Conservation (phyloP, 2,329 filamentous ascomycete species). For the Fusarium dimerum region DNA sequence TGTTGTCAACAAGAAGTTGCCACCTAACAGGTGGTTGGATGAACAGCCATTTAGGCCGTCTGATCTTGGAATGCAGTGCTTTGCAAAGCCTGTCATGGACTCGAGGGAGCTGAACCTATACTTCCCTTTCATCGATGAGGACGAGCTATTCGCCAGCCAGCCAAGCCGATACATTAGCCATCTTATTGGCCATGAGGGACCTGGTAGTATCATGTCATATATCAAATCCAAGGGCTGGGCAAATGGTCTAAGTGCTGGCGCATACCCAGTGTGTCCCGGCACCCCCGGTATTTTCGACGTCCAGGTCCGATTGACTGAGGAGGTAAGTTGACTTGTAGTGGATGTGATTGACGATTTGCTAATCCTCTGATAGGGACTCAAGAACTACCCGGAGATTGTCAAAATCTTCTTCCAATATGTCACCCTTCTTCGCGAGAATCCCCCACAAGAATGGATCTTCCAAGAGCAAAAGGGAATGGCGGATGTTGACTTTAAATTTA, state of each 20-base stretch:
- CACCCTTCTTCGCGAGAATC: slow-evolving; percentile 75
- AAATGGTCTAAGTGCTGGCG: slow-evolving; percentile 77
- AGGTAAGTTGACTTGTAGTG: slow-evolving; percentile 48
- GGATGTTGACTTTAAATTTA: slow-evolving; percentile 93
- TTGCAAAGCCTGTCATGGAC: slow-evolving; percentile 91
- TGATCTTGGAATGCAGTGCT: slow-evolving; percentile 67
- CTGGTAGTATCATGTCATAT: slow-evolving; percentile 87
- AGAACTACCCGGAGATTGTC: slow-evolving; percentile 78
- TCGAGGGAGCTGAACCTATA: slow-evolving; percentile 75
- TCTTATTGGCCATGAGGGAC: slow-evolving; percentile 88
- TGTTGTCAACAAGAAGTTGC: slow-evolving; percentile 79
- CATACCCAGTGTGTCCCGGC: slow-evolving; percentile 75
- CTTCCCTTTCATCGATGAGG: slow-evolving; percentile 86
- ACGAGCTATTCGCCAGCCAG: slow-evolving; percentile 74
- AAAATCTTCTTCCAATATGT: slow-evolving; percentile 92
- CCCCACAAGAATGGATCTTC: slow-evolving; percentile 90
- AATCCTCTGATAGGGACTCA: slow-evolving; percentile 55
- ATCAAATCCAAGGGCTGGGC: slow-evolving; percentile 91
- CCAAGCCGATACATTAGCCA: slow-evolving; percentile 86
- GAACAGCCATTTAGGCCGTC: slow-evolving; percentile 51
- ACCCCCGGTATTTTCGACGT: slow-evolving; percentile 76
- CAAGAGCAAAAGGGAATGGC: slow-evolving; percentile 88
- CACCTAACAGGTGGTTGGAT: slow-evolving; percentile 56
- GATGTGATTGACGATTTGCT: neutral
- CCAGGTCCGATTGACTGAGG: slow-evolving; percentile 78